phyloP scores from a whole-genome alignment of 169 alveolate genomes.

The Cryptosporidium tyzzeri region DNA sequence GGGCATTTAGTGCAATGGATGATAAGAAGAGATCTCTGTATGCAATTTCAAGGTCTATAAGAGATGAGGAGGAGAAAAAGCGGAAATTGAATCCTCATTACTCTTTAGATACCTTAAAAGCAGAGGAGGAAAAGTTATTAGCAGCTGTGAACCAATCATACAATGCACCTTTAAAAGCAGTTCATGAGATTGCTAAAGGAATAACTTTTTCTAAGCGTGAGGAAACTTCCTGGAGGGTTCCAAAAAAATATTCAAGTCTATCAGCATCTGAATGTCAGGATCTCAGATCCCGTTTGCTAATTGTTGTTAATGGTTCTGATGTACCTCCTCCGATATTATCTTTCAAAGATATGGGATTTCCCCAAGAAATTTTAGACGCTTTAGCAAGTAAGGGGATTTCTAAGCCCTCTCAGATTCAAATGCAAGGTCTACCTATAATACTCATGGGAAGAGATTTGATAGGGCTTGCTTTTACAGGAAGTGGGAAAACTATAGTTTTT shows the following conservation, averaged over 20 bases:
- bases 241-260: conserved; percentile 79
- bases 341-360: conserved; percentile 92
- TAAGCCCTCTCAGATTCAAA: conserved; percentile 94
- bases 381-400: conserved; percentile 88
- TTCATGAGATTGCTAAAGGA: conserved; percentile 82
- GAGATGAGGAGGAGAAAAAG: conserved; percentile 53
- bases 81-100: conserved; percentile 29
- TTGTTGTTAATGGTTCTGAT: conserved; percentile 89
- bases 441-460: conserved; percentile 91
- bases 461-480: conserved; percentile 94
- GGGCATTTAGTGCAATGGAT: conserved; percentile 22
- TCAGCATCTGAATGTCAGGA: conserved; percentile 77
- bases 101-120: conserved; percentile 32
- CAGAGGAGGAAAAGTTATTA: conserved; percentile 53
- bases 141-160: conserved; percentile 64
- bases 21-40: conserved; percentile 41
- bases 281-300: conserved; percentile 82
- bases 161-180: conserved; percentile 78
- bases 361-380: conserved; percentile 86
- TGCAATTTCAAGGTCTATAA: conserved; percentile 32
- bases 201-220: conserved; percentile 74
- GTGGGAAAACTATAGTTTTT: conserved; percentile 94
- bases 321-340: conserved; percentile 93
- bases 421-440: conserved; percentile 92
- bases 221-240: conserved; percentile 82